phyloP scores from a whole-genome alignment of 139 green algal species.

The Chlorella sp. region DNA sequence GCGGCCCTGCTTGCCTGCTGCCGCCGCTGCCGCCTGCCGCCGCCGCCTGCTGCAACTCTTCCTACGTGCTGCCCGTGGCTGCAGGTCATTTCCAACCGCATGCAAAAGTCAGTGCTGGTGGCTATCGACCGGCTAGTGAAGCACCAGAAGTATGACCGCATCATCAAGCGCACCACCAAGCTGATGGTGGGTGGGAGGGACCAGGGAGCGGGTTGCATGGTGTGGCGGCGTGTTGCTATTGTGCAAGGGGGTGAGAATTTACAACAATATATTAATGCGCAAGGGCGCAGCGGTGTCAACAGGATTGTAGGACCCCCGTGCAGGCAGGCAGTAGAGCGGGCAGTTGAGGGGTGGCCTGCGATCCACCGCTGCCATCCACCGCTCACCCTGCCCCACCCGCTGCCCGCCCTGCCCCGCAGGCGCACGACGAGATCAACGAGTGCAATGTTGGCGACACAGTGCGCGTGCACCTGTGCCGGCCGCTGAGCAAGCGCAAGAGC shows the following conservation, averaged over 20 bases:
- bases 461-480: slow-evolving; percentile 60
- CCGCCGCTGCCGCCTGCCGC: background rate
- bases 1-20: background rate
- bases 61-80: background rate
- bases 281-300: too few relatives aligned
- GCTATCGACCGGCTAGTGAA: slow-evolving; percentile 50
- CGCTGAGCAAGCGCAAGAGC: slow-evolving; percentile 70
- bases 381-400: background rate
- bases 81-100: slow-evolving; percentile 70
- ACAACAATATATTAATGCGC: too few relatives aligned
- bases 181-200: slow-evolving; percentile 62
- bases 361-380: background rate
- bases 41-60: background rate
- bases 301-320: too few relatives aligned
- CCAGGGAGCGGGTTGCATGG: background rate
- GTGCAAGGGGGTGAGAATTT: background rate
- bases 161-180: slow-evolving; percentile 54
- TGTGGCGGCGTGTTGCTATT: background rate
- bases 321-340: too few relatives aligned
- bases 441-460: slow-evolving; percentile 73
- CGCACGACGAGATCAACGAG: slow-evolving; percentile 65
- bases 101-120: slow-evolving; percentile 70
- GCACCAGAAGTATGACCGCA: slow-evolving; percentile 57
- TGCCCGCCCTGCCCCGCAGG: slow-evolving; percentile 34
- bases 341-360: too few relatives aligned